Evolutionary conservation across 441 rosid genomes (phyloP).

Genomic region (Pelargonium myrrhifolium): DNA sequence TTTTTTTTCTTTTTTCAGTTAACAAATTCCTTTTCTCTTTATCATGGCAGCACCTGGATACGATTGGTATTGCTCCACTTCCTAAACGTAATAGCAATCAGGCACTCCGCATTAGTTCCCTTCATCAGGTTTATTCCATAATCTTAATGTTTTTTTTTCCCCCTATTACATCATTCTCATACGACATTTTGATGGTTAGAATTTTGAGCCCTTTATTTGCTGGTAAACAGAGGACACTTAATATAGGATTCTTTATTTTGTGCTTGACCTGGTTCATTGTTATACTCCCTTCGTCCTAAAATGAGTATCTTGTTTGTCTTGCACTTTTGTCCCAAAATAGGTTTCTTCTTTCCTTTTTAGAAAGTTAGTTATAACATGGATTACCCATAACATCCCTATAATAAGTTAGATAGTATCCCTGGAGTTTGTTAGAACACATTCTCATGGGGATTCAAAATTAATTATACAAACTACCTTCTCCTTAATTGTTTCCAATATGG

Average conservation of each 20-base stretch:
- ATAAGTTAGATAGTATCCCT: too few relatives aligned
- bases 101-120: slow-evolving; percentile 86
- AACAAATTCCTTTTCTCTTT: slow-evolving; percentile 6
- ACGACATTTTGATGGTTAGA: background rate
- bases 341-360: too few relatives aligned
- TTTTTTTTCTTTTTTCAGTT: slow-evolving; percentile 2
- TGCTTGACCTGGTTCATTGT: background rate
- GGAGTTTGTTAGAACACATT: too few relatives aligned
- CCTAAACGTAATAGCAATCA: slow-evolving; percentile 82
- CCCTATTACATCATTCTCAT: background rate
- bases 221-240: background rate
- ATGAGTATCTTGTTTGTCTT: too few relatives aligned
- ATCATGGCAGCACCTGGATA: slow-evolving; percentile 67
- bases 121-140: slow-evolving; percentile 69
- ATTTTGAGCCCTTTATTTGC: background rate
- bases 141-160: slow-evolving; percentile 13
- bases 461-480: too few relatives aligned
- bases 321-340: too few relatives aligned
- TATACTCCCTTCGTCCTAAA: too few relatives aligned
- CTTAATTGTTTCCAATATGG: too few relatives aligned
- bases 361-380: too few relatives aligned
- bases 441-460: too few relatives aligned
- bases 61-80: slow-evolving; percentile 75
- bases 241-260: background rate
- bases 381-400: too few relatives aligned